Evolutionary conservation across 2,329 filamentous ascomycete species (phyloP).

Genomic region (Fusarium sarcochroum): DNA sequence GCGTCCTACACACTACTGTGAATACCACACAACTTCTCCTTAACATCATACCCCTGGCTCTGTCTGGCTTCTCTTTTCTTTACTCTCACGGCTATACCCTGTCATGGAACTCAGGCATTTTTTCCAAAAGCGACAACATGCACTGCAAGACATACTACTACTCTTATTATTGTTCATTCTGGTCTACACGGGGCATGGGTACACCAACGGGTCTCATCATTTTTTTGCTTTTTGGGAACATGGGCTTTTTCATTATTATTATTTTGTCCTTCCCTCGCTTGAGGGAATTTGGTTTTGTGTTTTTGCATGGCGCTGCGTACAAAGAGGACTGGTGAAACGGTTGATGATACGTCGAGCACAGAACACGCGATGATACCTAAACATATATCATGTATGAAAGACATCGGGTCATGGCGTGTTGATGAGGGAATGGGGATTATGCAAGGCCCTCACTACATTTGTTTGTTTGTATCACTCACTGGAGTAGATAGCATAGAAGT

Average conservation of each 20-base stretch:
- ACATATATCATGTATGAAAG: slow-evolving; percentile 35
- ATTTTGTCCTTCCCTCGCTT: slow-evolving; percentile 11
- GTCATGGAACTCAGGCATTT: slow-evolving; percentile 41
- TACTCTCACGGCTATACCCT: slow-evolving; percentile 41
- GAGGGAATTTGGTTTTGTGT: slow-evolving; percentile 23
- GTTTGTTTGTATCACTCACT: slow-evolving; percentile 18
- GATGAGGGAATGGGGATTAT: slow-evolving; percentile 12
- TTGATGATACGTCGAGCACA: slow-evolving; percentile 32
- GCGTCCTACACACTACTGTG: not conserved
- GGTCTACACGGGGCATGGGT: slow-evolving; percentile 28
- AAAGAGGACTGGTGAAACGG: slow-evolving; percentile 40
- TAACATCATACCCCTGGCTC: slow-evolving; percentile 18
- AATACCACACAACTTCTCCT: slow-evolving; percentile 10
- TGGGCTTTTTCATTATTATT: not conserved
- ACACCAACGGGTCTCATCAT: slow-evolving; percentile 25
- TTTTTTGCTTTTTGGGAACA: slow-evolving; percentile 15
- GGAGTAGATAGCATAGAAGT: slow-evolving; percentile 29
- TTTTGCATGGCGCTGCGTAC: slow-evolving; percentile 46
- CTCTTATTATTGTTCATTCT: slow-evolving; percentile 25
- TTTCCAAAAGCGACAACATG: slow-evolving; percentile 36
- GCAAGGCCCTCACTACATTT: slow-evolving; percentile 19
- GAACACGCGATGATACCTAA: slow-evolving; percentile 35
- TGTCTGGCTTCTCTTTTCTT: slow-evolving; percentile 25
- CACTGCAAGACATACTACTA: slow-evolving; percentile 25
- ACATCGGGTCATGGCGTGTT: slow-evolving; percentile 17